Base-by-base conservation (phyloP, 2,329 filamentous ascomycete species). In the Epicoccum nigrum region DNA sequence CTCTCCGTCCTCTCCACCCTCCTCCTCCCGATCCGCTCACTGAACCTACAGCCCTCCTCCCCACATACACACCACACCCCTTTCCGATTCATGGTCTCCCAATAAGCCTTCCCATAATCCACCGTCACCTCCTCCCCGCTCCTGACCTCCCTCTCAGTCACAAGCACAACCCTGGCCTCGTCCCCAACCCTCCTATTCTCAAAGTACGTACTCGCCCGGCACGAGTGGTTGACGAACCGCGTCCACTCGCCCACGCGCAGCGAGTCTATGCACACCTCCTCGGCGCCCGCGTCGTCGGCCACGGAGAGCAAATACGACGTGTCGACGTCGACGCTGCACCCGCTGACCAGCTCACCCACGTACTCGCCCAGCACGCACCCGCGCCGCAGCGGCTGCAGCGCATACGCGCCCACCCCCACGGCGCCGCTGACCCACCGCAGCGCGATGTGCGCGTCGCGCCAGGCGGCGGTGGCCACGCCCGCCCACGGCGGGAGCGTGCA, bases 311-410 rank as follows among this genome's bases (percentile, higher is more conserved):
- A 4, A 15, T 49, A 49, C 7, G 16, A 15, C 12, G 33, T 38
- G 1, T 38, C 23, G 4, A 9, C 4, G 1, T 51, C 45, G 6
- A 20, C 7, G 4, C 20, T 2, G 15, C 17, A 27, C n/a, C n/a
- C n/a, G n/a, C n/a, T n/a, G 1, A 25, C 6, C 2, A 39, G 7
- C 19, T 46, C 34, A 4, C 43, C 54, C 1, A 38, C 3, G 12
- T 56, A 54, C 43, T 56, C 50, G 28, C 50, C 54, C 1, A 56
- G 17, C 2, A 48, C 28, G 3, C 9, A 30, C 13, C 11, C 30
- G 1, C 7, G 12, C 1, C 27, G 11, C 7, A 54, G 25, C 2
- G 12, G 2, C 1, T 4, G n/a, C 1, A 27, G 19, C 3, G 45
- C 45, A 11, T 47, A 35, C 4, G 38, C n/a, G 4, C 35, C 50